These are phyloP conservation scores for Elymus sibiricus DNA, from an alignment of 176 grass and related monocot species.

Conservation along the genomic window DNA sequence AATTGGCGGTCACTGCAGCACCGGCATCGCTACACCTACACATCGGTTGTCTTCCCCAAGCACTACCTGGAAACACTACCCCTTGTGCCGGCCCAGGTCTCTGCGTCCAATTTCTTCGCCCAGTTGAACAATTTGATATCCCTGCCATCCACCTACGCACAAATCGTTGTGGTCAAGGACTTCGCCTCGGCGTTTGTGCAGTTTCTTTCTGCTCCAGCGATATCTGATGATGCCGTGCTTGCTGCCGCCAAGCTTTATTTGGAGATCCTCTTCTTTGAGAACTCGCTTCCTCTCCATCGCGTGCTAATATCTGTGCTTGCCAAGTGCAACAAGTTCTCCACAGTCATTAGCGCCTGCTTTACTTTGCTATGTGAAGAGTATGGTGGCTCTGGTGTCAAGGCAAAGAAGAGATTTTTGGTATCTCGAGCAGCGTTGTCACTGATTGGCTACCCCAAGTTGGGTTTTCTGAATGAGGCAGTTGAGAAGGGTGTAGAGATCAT, in stretches of 20 bases:
- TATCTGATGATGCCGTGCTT: slow-evolving; percentile 33
- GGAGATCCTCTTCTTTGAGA: slow-evolving; percentile 91
- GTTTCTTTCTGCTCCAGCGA: slow-evolving; percentile 44
- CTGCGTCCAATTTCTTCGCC: slow-evolving; percentile 46
- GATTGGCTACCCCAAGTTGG: slow-evolving; percentile 93
- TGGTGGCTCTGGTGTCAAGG: slow-evolving; percentile 52
- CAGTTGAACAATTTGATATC: slow-evolving; percentile 72
- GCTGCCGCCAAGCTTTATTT: slow-evolving; percentile 59
- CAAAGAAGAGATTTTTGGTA: slow-evolving; percentile 72
- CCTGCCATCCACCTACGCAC: slow-evolving; percentile 75
- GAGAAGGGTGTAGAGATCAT: slow-evolving; percentile 61
- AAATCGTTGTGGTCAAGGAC: slow-evolving; percentile 65
- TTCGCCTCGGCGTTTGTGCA: slow-evolving; percentile 62
- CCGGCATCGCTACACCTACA: slow-evolving; percentile 86
- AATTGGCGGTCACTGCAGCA: slow-evolving; percentile 96
- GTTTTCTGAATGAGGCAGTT: slow-evolving; percentile 76
- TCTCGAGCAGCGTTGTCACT: slow-evolving; percentile 74
- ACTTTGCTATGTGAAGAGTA: slow-evolving; percentile 70
- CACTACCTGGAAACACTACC: slow-evolving; percentile 57
- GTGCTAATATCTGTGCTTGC: slow-evolving; percentile 77
- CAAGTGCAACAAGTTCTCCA: slow-evolving; percentile 62
- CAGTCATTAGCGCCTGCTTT: slow-evolving; percentile 56
- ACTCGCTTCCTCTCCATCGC: slow-evolving; percentile 78
- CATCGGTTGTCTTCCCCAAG: slow-evolving; percentile 74
- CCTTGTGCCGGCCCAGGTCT: slow-evolving; percentile 29